Evolutionary conservation across 192 early-diverging fungal genomes (phyloP), one percentile per base, ranked within the genome.

Genomic region (Backusella macrospora): DNA sequence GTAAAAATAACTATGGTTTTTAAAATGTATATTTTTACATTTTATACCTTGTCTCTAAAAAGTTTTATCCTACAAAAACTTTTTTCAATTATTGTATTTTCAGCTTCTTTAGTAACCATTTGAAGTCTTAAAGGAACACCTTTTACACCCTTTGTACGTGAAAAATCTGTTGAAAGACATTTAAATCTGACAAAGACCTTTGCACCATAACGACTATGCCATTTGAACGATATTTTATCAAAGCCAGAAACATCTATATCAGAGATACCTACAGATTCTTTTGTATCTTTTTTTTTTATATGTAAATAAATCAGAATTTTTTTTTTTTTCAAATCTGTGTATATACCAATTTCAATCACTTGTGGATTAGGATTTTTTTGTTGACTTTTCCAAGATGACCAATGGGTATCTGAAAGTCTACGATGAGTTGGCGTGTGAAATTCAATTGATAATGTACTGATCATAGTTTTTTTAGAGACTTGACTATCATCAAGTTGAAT

Each of bases 121-220:
- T 83, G 79, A 18, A 82, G 79, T 16, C 91, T 83, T 45, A 92
- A 74, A 26, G 89, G 88, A 47, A 90, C 88, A 0, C 91, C 91
- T 75, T 91, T 92, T 70, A 91, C 90, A 64, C 90, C 91, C 79
- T 92, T 92, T 77, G 91, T 89, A 10, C 89, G 74, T 67, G 88
- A 90, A 76, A 92, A 92, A 68, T 92, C 91, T 0, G 91, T 92
- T 1, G 91, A 92, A 29, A 92, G 77, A 72, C 89, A 91, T 73
- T 91, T 91, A 74, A 91, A 92, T 23, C 88, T 83, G 18, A 91
- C 74, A 79, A 85, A 83, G 21, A 92, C 80, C 55, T 89, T 88
- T 71, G 89, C 87, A 12, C 86, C 85, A 38, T 81, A 79, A 23
- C 82, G 78, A 13, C 89, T 87, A 44, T 89, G 83, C 91, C 91